Conservation (phyloP, 2,329 filamentous ascomycete species). For the Neopestalotiopsis sp. region DNA sequence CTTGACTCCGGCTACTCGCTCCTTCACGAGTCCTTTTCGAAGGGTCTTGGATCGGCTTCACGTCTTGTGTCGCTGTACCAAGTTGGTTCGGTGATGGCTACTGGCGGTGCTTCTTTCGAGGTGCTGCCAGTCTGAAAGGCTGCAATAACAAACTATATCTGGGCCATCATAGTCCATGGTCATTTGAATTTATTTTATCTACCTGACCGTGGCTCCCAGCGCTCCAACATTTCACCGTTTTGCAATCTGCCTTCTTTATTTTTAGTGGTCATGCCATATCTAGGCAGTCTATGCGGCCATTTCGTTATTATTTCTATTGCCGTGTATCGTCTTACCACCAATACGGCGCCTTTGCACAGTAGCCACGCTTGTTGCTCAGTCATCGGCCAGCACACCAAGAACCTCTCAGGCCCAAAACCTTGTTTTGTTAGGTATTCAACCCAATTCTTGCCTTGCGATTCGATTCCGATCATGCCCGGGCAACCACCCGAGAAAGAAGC, state of each 20-base stretch:
- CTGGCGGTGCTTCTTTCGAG: constrained; percentile 26
- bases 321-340: background rate
- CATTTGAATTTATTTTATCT: constrained; percentile 37
- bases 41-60: constrained; percentile 37
- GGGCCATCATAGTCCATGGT: constrained; percentile 62
- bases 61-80: constrained; percentile 40
- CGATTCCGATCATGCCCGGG: background rate
- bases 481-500: background rate
- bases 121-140: constrained; percentile 28
- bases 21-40: constrained; percentile 37
- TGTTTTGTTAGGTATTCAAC: background rate
- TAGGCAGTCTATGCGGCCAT: background rate
- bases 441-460: constrained; percentile 4
- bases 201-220: constrained; percentile 59
- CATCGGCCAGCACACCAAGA: background rate
- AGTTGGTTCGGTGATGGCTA: constrained; percentile 36
- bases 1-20: constrained; percentile 36
- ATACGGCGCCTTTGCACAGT: background rate
- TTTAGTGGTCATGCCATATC: background rate
- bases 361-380: constrained; percentile 10
- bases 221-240: constrained; percentile 48
- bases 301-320: background rate
- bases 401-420: background rate
- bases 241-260: background rate
- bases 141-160: constrained; percentile 46